Evolutionary conservation across 2,329 filamentous ascomycete genomes (phyloP), one percentile per base, ranked within the genome.

Genomic region (Lasiodiplodia theobromae): DNA sequence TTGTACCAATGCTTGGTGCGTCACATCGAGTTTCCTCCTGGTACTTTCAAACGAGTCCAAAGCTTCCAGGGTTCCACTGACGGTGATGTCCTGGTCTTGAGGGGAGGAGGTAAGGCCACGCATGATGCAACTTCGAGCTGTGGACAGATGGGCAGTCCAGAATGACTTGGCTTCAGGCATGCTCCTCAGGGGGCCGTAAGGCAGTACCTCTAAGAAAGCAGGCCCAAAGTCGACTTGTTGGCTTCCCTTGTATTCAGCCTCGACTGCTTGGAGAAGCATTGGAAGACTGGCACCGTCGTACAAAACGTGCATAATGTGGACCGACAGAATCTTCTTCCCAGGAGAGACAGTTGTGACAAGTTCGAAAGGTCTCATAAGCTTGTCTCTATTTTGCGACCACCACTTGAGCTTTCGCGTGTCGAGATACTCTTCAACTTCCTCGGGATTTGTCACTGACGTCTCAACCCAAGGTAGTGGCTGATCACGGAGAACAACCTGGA

Each of bases 281-380:
- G 86, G 84, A 49, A 97, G 86, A 70, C 93, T 95, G 71, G 87
- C 91, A 1, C 93, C 94, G 78, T 97, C 94, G 73, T 97, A 97
- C 0, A 97, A 78, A 0, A 87, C 93, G 76, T 97, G 94, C 79
- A 97, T 97, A 0, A 96, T 89, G 56, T 91, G 86, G 2, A 97
- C 74, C 2, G 84, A 79, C 38, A 97, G 78, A 0, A 84, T 71
- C 7, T 73, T 74, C 16, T 71, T 71, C 1, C 70, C 67, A 5
- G 76, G 70, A 11, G 75, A 74, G 31, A 71, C 73, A 6, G 87
- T 69, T 0, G 85, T 67, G 1, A 86, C 74, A 2, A 89, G 70
- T 66, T 88, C 82, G 4, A 91, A 76, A 0, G 90, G 90, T 7
- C 77, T 78, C 2, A 74, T 72, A 1, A 91, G 70, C 4, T 86